Evolutionary conservation across 2,329 filamentous ascomycete species (phyloP).

Genomic region (Fusarium newnesense): DNA sequence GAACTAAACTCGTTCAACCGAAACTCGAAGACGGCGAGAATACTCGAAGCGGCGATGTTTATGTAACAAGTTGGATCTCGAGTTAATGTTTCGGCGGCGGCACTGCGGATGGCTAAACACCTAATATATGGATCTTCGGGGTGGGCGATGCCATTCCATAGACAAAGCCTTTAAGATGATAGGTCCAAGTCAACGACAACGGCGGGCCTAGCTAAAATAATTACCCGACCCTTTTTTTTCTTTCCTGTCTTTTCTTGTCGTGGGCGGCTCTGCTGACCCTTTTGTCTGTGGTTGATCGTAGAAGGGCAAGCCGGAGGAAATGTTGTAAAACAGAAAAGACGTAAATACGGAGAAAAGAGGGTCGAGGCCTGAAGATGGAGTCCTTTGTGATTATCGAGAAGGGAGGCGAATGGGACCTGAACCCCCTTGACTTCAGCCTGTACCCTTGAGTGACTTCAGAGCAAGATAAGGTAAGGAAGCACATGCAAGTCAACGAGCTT

Average conservation of each 20-base stretch:
- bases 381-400: slow-evolving; percentile 8
- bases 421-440: not conserved
- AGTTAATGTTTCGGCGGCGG: slow-evolving; percentile 17
- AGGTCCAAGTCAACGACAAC: slow-evolving; percentile 15
- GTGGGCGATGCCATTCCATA: slow-evolving; percentile 40
- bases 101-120: slow-evolving; percentile 32
- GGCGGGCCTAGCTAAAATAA: slow-evolving; percentile 22
- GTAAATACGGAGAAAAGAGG: slow-evolving; percentile 21
- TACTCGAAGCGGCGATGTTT: slow-evolving; percentile 33
- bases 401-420: slow-evolving; percentile 1
- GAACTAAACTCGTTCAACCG: not conserved
- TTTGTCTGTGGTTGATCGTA: not conserved
- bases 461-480: slow-evolving; percentile 12
- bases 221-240: slow-evolving; percentile 13
- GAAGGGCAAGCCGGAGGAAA: slow-evolving; percentile 7
- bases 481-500: slow-evolving; percentile 9
- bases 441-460: slow-evolving; percentile 9
- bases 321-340: not conserved
- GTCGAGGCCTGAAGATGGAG: slow-evolving; percentile 19
- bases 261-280: slow-evolving; percentile 17
- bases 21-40: slow-evolving; percentile 18
- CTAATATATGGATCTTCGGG: slow-evolving; percentile 20
- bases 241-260: not conserved
- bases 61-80: slow-evolving; percentile 25
- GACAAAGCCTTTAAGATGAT: slow-evolving; percentile 18